Conservation (phyloP, 352 stramenopile genomes). For the Thalassiosira hispida region DNA sequence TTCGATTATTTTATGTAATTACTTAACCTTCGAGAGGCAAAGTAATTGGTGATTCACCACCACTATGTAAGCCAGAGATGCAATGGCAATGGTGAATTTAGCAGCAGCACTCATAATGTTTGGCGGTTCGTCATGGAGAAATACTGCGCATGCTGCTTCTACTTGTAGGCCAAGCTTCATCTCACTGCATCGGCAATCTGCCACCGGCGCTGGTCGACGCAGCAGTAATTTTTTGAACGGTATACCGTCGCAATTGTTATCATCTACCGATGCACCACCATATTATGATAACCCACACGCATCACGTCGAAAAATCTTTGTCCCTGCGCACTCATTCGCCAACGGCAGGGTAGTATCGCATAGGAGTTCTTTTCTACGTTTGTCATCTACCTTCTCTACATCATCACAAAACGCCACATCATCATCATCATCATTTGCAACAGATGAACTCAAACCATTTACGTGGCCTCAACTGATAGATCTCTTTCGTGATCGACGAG, state of each 20-base stretch:
- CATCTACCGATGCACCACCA: not conserved
- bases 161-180: not conserved
- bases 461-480: constrained; percentile 34
- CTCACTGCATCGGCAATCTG: constrained; percentile 2
- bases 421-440: not conserved
- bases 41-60: too few relatives aligned
- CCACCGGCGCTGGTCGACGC: not conserved
- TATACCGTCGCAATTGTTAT: not conserved
- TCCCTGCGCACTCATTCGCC: too few relatives aligned
- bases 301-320: not conserved
- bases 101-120: not conserved
- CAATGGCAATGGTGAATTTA: not conserved
- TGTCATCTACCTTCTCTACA: not conserved
- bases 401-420: not conserved
- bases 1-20: too few relatives aligned
- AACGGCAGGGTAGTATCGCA: not conserved
- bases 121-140: not conserved
- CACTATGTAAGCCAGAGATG: too few relatives aligned
- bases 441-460: constrained; percentile 25
- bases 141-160: not conserved
- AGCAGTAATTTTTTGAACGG: too few relatives aligned
- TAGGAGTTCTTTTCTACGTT: not conserved
- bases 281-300: not conserved
- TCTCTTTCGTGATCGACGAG: constrained; percentile 23
- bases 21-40: too few relatives aligned